phyloP scores from a whole-genome alignment of 345 rosid species.

The Aquilaria yunnanensis region DNA sequence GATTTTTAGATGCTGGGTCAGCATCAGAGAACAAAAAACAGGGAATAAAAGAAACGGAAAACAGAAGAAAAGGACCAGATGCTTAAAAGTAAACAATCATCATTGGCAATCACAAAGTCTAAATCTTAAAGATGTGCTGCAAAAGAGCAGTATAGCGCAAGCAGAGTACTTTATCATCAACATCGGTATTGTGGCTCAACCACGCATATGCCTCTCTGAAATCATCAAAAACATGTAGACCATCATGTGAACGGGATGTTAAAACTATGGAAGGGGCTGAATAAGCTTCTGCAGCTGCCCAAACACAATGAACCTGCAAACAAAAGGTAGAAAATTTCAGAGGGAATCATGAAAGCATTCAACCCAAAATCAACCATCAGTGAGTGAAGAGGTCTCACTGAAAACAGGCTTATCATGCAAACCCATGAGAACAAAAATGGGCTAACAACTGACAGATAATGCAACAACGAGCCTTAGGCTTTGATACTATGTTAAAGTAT shows the following conservation, averaged over 20 bases:
- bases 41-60: no score
- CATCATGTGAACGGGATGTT: slow-evolving; percentile 70
- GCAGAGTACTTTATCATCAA: slow-evolving; percentile 76
- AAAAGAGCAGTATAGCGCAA: background rate
- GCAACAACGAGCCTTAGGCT: no score
- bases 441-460: no score
- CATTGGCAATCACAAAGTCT: background rate
- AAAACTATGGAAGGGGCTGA: slow-evolving; percentile 98
- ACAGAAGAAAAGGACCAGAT: no score
- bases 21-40: no score
- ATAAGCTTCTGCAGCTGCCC: slow-evolving; percentile 99
- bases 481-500: no score
- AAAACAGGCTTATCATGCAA: background rate
- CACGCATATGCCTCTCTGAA: slow-evolving; percentile 98
- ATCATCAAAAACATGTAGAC: slow-evolving; percentile 95
- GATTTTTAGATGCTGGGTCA: no score
- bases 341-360: background rate
- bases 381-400: background rate
- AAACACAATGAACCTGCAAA: slow-evolving; percentile 90
- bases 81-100: background rate
- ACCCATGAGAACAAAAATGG: background rate
- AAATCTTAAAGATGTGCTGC: background rate
- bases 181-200: slow-evolving; percentile 97
- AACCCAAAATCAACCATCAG: background rate
- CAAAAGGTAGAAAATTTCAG: background rate